Percentiles rank a stretch among this genome's conserved stretches.
Evolutionary conservation across 116 monocot genomes (phyloP).

Genomic region (Iris pallida): DNA sequence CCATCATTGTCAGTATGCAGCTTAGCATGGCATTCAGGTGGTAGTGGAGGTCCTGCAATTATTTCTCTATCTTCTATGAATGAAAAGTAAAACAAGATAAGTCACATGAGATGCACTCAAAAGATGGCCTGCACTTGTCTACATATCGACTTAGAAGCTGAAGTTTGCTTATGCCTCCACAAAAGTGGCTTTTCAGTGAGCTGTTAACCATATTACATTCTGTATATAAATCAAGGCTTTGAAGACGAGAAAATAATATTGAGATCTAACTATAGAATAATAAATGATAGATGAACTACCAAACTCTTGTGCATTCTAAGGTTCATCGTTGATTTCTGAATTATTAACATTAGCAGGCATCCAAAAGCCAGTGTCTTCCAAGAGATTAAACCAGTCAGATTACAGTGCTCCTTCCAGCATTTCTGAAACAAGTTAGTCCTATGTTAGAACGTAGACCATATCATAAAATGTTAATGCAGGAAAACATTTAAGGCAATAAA

Average conservation of each 20-base stretch:
- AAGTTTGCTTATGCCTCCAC: background rate
- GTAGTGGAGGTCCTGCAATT: constrained; percentile 61
- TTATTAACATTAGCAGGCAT: constrained; percentile 54
- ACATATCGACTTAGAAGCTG: background rate
- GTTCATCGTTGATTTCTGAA: constrained; percentile 50
- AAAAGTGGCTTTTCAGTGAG: background rate
- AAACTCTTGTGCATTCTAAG: constrained; percentile 49
- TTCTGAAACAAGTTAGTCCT: constrained; percentile 16
- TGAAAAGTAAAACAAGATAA: background rate
- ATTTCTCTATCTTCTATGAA: constrained; percentile 47
- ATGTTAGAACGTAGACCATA: background rate
- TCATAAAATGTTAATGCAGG: background rate
- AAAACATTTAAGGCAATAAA: background rate
- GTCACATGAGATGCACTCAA: background rate
- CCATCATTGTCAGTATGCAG: constrained; percentile 87
- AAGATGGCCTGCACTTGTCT: background rate
- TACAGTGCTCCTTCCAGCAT: constrained; percentile 48
- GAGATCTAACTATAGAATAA: background rate
- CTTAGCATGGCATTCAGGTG: constrained; percentile 78
- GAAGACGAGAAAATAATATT: background rate
- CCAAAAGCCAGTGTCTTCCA: constrained; percentile 83
- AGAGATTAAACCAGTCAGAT: constrained; percentile 50
- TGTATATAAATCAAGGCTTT: background rate
- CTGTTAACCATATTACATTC: background rate
- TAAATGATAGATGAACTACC: constrained; percentile 28